phyloP scores from a whole-genome alignment of 768 basidiomycete genomes.

The Suillus americanus region DNA sequence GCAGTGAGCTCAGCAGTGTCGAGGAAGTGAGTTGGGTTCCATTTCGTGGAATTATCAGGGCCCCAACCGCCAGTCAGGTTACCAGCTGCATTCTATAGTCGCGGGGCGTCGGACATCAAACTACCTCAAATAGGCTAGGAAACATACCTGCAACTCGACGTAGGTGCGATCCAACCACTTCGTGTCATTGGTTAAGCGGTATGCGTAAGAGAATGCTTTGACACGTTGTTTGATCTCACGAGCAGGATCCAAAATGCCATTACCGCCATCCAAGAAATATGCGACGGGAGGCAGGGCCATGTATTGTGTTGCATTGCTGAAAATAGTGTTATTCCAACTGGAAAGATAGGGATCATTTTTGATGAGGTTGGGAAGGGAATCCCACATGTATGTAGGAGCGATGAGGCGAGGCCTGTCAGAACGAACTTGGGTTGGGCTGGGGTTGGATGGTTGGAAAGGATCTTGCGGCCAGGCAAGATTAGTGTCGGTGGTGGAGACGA shows the following conservation, averaged over 20 bases:
- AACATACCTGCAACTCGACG: constrained; percentile 77
- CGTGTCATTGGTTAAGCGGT: constrained; percentile 88
- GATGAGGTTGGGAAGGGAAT: constrained; percentile 75
- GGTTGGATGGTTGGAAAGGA: constrained; percentile 65
- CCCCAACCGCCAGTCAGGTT: constrained; percentile 70
- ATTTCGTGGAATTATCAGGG: constrained; percentile 55
- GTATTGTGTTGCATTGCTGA: constrained; percentile 83
- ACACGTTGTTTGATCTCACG: constrained; percentile 87
- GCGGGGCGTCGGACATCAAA: neutral
- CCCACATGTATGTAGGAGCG: constrained; percentile 92
- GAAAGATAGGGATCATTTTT: constrained; percentile 80
- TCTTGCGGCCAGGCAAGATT: constrained; percentile 78
- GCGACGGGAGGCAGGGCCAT: constrained; percentile 57
- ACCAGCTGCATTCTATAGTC: constrained; percentile 67
- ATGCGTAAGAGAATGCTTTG: constrained; percentile 92
- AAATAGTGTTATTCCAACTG: constrained; percentile 89
- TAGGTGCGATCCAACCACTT: constrained; percentile 87
- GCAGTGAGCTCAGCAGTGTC: constrained; percentile 88
- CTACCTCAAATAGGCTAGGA: constrained; percentile 1
- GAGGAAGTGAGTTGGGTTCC: constrained; percentile 92
- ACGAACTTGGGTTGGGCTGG: constrained; percentile 60
- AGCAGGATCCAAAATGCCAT: constrained; percentile 90
- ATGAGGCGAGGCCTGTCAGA: constrained; percentile 87
- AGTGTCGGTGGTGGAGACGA: constrained; percentile 53
- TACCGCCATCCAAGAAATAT: constrained; percentile 78